phyloP scores from a whole-genome alignment of 306 rosid species.

The Citrullus amarus region DNA sequence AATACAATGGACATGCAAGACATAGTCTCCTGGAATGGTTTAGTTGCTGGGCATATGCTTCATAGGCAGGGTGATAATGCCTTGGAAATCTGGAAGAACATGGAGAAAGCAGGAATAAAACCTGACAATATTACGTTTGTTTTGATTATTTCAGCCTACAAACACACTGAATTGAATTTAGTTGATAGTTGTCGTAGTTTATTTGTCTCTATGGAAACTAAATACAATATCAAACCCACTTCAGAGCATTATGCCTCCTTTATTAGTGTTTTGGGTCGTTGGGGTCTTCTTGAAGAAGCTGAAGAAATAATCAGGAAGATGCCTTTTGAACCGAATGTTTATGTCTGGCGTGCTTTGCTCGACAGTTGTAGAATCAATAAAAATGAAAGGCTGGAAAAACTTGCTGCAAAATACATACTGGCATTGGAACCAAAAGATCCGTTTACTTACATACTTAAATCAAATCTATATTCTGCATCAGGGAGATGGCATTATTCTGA shows the following conservation, averaged over 20 bases:
- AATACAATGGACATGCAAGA: constrained; percentile 32
- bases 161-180: constrained; percentile 44
- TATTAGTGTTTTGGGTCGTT: constrained; percentile 68
- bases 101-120: constrained; percentile 52
- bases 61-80: constrained; percentile 62
- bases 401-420: constrained; percentile 44
- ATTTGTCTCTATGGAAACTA: constrained; percentile 42
- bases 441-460: constrained; percentile 52
- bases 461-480: constrained; percentile 77
- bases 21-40: constrained; percentile 73
- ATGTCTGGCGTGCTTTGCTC: constrained; percentile 80
- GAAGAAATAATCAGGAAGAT: constrained; percentile 44
- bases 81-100: constrained; percentile 51
- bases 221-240: constrained; percentile 43
- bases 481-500: constrained; percentile 88
- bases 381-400: constrained; percentile 41
- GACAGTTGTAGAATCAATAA: constrained; percentile 51
- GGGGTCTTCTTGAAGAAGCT: constrained; percentile 81
- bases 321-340: constrained; percentile 46
- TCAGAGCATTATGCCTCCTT: constrained; percentile 62
- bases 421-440: constrained; percentile 61
- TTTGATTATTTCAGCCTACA: constrained; percentile 67
- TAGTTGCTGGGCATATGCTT: constrained; percentile 62
- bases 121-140: constrained; percentile 46
- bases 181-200: constrained; percentile 49